Evolutionary conservation across 768 basidiomycete species (phyloP).

Genomic region (Lentinus brumalis): DNA sequence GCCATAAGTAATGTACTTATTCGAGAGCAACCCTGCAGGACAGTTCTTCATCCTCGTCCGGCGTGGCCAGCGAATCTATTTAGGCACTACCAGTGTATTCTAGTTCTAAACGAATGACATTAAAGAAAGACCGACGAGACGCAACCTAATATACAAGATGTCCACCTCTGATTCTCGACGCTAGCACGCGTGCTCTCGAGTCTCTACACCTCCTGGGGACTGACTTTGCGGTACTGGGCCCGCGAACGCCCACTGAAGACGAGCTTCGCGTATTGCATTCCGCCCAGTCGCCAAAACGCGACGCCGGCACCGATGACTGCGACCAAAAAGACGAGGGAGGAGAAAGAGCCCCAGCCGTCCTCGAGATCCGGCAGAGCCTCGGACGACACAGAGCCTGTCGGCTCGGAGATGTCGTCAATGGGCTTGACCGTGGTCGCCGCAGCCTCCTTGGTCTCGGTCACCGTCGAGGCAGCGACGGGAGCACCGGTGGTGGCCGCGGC

Average conservation of each 20-base stretch:
- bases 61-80: too few relatives aligned
- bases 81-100: too few relatives aligned
- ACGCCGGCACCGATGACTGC: conserved; percentile 47
- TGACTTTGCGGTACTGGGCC: conserved; percentile 22
- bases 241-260: conserved; percentile 35
- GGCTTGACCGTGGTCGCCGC: conserved; percentile 23
- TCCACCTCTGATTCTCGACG: background rate
- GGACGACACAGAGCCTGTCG: conserved; percentile 11
- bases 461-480: conserved; percentile 9
- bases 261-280: conserved; percentile 46
- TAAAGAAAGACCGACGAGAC: too few relatives aligned
- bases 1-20: too few relatives aligned
- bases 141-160: background rate
- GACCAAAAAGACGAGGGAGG: conserved; percentile 30
- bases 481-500: conserved; percentile 2
- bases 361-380: conserved; percentile 10
- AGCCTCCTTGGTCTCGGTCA: conserved; percentile 14
- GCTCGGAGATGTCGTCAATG: conserved; percentile 21
- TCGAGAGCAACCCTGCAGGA: too few relatives aligned
- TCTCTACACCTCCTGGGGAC: conserved; percentile 18
- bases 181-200: too few relatives aligned
- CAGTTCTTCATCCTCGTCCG: too few relatives aligned
- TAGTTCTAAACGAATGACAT: too few relatives aligned
- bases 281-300: conserved; percentile 52
- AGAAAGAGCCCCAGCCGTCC: conserved; percentile 25